phyloP scores from a whole-genome alignment of 805 yeast species.

The Ogataea henricii region DNA sequence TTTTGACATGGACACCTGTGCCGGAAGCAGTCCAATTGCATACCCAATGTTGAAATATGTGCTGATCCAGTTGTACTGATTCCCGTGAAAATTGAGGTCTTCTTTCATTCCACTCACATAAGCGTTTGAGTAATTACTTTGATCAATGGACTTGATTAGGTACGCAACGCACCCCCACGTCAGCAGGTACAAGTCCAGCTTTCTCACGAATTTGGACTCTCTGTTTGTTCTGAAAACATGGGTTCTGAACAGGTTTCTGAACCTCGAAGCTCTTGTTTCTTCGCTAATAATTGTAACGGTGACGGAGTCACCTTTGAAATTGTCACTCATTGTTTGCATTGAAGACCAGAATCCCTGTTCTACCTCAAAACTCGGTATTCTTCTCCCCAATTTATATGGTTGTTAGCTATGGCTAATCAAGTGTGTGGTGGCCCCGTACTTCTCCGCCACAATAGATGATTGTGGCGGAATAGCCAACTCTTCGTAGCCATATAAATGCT shows the following conservation, averaged over 20 bases:
- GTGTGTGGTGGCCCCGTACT: too few relatives aligned
- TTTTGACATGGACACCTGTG: conserved; percentile 45
- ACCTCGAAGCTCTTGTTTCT: neutral
- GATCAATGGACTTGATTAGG: conserved; percentile 55
- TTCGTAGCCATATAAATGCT: too few relatives aligned
- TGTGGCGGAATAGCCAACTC: too few relatives aligned
- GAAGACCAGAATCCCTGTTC: too few relatives aligned
- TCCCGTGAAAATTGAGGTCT: conserved; percentile 28
- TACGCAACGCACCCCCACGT: conserved; percentile 11
- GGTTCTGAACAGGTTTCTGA: neutral
- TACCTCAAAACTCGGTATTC: too few relatives aligned
- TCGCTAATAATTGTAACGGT: neutral
- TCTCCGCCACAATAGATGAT: too few relatives aligned
- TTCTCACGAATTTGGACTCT: neutral
- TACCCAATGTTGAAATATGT: conserved; percentile 43
- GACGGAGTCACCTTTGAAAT: neutral
- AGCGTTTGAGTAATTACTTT: conserved; percentile 55
- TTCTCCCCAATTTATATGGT: too few relatives aligned
- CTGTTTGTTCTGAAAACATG: neutral
- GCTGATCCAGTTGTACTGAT: conserved; percentile 18
- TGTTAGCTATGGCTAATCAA: too few relatives aligned
- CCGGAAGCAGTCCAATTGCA: conserved; percentile 59
- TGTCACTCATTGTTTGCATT: neutral
- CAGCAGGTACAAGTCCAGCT: conserved; percentile 4
- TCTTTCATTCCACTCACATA: conserved; percentile 67